phyloP scores from a whole-genome alignment of 1,284 basidiomycete species.

The Melampsora americana region DNA sequence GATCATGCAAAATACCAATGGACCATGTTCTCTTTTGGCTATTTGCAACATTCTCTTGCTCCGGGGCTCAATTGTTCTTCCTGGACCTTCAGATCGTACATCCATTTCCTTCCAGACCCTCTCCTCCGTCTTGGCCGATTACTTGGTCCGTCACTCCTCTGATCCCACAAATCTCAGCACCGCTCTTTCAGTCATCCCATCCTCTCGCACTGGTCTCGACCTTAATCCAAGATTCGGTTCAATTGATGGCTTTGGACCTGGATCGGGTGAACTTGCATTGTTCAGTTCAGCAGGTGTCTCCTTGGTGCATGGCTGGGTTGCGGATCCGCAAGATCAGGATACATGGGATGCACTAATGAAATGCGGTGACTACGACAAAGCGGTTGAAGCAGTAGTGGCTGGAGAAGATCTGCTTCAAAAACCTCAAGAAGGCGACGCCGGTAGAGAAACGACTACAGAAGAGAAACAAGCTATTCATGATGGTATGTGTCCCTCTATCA shows the following conservation, averaged over 20 bases:
- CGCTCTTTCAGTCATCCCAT: constrained; percentile 75
- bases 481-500: not conserved
- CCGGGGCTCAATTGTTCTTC: constrained; percentile 69
- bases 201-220: constrained; percentile 73
- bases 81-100: constrained; percentile 61
- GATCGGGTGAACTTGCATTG: constrained; percentile 68
- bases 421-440: constrained; percentile 48
- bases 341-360: constrained; percentile 59
- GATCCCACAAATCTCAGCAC: constrained; percentile 63
- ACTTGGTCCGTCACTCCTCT: constrained; percentile 66
- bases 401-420: constrained; percentile 70
- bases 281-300: constrained; percentile 76
- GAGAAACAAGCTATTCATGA: constrained; percentile 10
- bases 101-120: constrained; percentile 79
- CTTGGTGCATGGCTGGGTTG: constrained; percentile 88
- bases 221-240: constrained; percentile 76
- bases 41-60: constrained; percentile 82
- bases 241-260: constrained; percentile 62
- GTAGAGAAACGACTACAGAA: not conserved
- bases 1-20: constrained; percentile 57
- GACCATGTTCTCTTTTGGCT: constrained; percentile 82
- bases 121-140: constrained; percentile 74
- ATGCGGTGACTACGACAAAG: constrained; percentile 58
- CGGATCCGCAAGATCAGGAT: constrained; percentile 65
- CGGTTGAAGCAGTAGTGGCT: constrained; percentile 69